phyloP scores from a whole-genome alignment of 345 rosid genomes.

The Eucalyptus rudis region DNA sequence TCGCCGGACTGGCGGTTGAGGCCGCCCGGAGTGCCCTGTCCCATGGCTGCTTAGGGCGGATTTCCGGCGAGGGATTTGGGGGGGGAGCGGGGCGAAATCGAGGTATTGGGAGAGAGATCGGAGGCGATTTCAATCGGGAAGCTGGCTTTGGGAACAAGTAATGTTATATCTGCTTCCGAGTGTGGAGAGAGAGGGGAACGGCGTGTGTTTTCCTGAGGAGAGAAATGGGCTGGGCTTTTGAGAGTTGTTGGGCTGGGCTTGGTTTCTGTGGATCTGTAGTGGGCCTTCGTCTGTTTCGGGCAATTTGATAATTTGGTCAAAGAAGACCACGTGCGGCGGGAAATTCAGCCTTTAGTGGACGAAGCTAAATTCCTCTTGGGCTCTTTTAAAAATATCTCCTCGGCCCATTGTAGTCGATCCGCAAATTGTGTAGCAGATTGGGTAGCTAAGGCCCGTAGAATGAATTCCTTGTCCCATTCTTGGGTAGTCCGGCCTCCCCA shows the following conservation, averaged over 20 bases:
- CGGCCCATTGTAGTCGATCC: too few species aligned
- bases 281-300: background rate
- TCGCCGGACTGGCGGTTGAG: constrained; percentile 67
- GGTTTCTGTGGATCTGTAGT: background rate
- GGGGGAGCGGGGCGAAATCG: background rate
- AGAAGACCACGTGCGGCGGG: too few species aligned
- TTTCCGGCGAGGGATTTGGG: background rate
- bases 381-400: too few species aligned
- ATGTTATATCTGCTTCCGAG: background rate
- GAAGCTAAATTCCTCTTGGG: too few species aligned
- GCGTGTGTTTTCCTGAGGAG: background rate
- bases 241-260: background rate
- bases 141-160: constrained; percentile 8
- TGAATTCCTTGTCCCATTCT: too few species aligned
- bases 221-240: background rate
- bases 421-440: too few species aligned
- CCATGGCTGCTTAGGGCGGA: constrained; percentile 23
- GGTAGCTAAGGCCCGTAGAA: too few species aligned
- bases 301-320: background rate
- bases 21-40: constrained; percentile 92
- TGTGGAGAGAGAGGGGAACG: background rate
- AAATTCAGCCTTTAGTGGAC: too few species aligned
- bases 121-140: background rate
- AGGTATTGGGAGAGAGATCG: background rate
- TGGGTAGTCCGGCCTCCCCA: too few species aligned